A percentile compares a stretch with the other conserved stretches of the same genome.
These are phyloP conservation scores for Phaeosphaeria sp. DNA, from an alignment of 2,329 filamentous ascomycete species.

Conservation along the genomic window DNA sequence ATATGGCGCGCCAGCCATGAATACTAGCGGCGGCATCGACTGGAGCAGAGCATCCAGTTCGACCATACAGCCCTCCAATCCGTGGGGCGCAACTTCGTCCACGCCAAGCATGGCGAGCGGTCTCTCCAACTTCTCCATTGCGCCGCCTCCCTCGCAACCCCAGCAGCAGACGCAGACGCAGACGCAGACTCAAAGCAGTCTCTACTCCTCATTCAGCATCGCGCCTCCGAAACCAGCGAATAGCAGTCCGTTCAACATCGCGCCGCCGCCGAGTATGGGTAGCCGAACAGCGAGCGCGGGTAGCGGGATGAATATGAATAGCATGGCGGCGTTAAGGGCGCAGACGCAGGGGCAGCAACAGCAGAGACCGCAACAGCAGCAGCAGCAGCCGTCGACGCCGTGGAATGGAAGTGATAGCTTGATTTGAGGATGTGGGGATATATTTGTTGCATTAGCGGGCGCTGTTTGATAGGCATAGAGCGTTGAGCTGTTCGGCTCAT, in stretches of 20 bases:
- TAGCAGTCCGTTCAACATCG: conserved; percentile 32
- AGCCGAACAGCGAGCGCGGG: conserved; percentile 25
- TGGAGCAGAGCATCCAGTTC: conserved; percentile 38
- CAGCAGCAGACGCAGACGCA: conserved; percentile 12
- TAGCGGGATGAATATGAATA: conserved; percentile 38
- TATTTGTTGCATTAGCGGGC: background rate
- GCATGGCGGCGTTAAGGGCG: conserved; percentile 31
- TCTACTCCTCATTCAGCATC: conserved; percentile 47
- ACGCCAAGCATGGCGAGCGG: conserved; percentile 18
- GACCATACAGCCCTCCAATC: conserved; percentile 21
- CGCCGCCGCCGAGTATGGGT: conserved; percentile 31
- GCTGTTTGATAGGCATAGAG: background rate
- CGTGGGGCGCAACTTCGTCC: conserved; percentile 31
- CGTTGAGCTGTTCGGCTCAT: background rate
- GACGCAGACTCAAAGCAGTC: conserved; percentile 27
- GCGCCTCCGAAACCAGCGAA: conserved; percentile 41
- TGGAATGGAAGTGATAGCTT: conserved; percentile 38
- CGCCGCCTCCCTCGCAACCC: conserved; percentile 48
- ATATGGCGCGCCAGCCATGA: conserved; percentile 25
- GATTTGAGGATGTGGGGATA: conserved; percentile 24
- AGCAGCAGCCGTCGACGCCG: conserved; percentile 18
- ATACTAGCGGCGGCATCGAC: conserved; percentile 25
- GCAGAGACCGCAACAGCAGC: conserved; percentile 27
- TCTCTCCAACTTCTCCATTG: conserved; percentile 59
- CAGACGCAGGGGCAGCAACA: conserved; percentile 32